Evolutionary conservation across 2,329 filamentous ascomycete genomes (phyloP).

Genomic region (Trichoderma endophyticum): DNA sequence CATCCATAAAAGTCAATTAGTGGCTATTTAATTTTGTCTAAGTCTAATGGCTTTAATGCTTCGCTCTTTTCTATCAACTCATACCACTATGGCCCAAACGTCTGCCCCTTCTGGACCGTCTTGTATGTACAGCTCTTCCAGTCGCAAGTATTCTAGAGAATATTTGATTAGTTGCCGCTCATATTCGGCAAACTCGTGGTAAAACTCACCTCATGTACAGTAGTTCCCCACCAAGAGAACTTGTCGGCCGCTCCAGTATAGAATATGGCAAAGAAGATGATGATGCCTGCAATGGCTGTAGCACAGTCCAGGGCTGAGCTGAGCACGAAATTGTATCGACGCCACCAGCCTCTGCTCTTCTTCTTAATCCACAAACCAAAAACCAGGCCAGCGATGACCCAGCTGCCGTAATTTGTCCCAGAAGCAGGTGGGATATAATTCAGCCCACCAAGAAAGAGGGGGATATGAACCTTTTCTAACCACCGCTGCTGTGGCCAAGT

Average conservation of each 20-base stretch:
- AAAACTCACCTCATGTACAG: background rate
- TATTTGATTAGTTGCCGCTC: background rate
- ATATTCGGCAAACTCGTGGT: background rate
- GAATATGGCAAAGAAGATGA: conserved; percentile 35
- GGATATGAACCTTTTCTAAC: conserved; percentile 31
- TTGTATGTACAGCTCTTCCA: conserved; percentile 13
- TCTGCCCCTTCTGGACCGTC: background rate
- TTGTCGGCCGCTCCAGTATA: conserved; percentile 29
- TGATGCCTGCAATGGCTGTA: conserved; percentile 31
- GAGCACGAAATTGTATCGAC: conserved; percentile 32
- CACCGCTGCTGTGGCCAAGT: conserved; percentile 26
- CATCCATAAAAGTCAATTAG: background rate
- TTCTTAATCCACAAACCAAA: conserved; percentile 29
- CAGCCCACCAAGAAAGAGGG: conserved; percentile 31
- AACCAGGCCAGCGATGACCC: conserved; percentile 30
- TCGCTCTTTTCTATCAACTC: background rate
- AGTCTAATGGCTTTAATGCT: background rate
- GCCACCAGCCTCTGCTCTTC: conserved; percentile 30
- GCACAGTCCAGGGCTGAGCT: conserved; percentile 33
- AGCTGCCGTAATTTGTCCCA: conserved; percentile 33
- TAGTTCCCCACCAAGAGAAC: conserved; percentile 33
- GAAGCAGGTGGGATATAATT: conserved; percentile 35
- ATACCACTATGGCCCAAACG: background rate
- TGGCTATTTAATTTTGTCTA: background rate
- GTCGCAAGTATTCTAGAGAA: conserved; percentile 3